Base-by-base conservation (phyloP, 2,329 filamentous ascomycete species). In the Ceratocystiopsis brevicomis region DNA sequence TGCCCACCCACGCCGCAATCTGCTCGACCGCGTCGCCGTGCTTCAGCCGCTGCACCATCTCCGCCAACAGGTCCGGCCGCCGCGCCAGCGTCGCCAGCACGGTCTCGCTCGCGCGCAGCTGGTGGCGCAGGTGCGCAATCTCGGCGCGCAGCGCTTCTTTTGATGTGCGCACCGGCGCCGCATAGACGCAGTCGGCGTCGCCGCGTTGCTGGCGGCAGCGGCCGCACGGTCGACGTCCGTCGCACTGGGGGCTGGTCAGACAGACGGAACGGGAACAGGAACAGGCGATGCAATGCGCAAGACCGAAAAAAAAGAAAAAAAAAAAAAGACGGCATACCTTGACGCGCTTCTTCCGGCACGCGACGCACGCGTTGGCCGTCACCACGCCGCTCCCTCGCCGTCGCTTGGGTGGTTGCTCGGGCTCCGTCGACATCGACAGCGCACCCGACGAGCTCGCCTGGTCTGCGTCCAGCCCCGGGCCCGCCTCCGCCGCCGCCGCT, bases 261-360 rank as follows among this genome's bases (percentile, higher is more conserved):
- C 21, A 21, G 21, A 21, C 4, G 21, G 21, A 8, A 21, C 4
- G 8, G 21, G 8, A 37, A 19, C 25, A 10, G 33, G 30, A 19
- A 30, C 33, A 30, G 39, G 32, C 21, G 14, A 14, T n/a, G n/a
- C 6, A 40, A 30, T n/a, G 12, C 8, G 10, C 4, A 21, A 4
- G 8, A 21, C 4, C 21, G 4, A 39, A 4, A 10, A 18, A 30
- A 13, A 19, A 38, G 25, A 4, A 25, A 9, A 12, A 17, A 16
- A 14, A 13, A 16, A 40, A 30, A 8, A 21, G 21, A 35, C 46
- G 33, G n/a, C n/a, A n/a, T 59, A 72, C 70, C 65, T 75, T 75
- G 50, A 71, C 70, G 45, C 71, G 69, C 56, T 74, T 75, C 59
- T 74, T 75, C 44, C 71, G 66, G 51, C 71, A 75, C 53, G 75